These are phyloP conservation scores for Eimeria acervulina DNA, from an alignment of 169 alveolate species.

Conservation along the genomic window DNA sequence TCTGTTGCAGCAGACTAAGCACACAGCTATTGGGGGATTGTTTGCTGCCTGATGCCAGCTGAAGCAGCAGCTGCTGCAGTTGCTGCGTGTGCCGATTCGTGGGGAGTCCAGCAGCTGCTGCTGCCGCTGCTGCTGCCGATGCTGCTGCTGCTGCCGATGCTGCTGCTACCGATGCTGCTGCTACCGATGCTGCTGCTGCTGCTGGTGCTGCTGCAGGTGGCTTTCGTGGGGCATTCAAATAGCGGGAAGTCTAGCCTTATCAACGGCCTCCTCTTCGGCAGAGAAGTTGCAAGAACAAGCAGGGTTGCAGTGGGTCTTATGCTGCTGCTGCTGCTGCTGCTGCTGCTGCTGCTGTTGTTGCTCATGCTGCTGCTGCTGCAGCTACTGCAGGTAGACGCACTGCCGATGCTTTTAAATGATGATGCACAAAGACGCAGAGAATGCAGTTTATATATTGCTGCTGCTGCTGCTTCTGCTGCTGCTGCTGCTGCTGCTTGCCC, in stretches of 20 bases:
- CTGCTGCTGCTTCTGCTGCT: conserved; percentile 64
- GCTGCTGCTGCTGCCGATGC: conserved; percentile 10
- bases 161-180: not conserved
- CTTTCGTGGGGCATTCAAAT: conserved; percentile 96
- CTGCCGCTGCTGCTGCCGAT: conserved; percentile 13
- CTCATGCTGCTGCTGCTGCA: conserved; percentile 47
- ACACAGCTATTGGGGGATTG: not conserved
- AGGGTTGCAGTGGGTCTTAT: conserved; percentile 82
- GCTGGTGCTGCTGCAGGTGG: conserved; percentile 88
- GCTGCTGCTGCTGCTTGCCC: conserved; percentile 13
- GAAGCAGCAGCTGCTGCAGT: conserved; percentile 23
- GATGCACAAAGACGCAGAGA: not conserved
- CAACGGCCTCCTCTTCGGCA: conserved; percentile 92
- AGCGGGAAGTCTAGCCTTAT: conserved; percentile 96
- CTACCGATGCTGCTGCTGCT: conserved; percentile 14
- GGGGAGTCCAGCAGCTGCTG: not conserved
- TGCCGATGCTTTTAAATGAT: not conserved
- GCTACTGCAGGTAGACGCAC: not conserved
- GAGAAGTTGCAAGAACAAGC: conserved; percentile 88
- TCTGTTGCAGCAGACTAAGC: not conserved
- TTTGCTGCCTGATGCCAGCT: not conserved
- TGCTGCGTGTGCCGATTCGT: not conserved
- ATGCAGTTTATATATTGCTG: not conserved
- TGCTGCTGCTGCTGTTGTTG: conserved; percentile 19
- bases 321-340: conserved; percentile 60